A percentile compares a stretch with the other conserved stretches of the same genome.
Evolutionary conservation across 2,329 filamentous ascomycete species (phyloP).

Genomic region (Pestalotiopsis sp.): DNA sequence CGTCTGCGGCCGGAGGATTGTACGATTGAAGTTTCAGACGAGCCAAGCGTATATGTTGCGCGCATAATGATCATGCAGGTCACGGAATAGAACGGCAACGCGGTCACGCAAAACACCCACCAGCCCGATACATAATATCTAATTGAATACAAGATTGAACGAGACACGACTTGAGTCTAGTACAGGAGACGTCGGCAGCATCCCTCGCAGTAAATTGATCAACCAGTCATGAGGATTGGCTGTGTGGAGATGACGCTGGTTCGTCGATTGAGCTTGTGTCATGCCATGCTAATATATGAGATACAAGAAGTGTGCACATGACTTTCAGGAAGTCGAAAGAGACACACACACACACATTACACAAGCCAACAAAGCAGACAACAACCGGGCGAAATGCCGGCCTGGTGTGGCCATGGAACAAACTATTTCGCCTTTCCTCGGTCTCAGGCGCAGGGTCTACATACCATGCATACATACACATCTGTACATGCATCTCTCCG

Average conservation of each 20-base stretch:
- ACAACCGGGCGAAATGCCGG: too few relatives aligned
- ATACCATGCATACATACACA: too few relatives aligned
- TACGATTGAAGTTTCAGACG: background rate
- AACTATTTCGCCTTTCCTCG: too few relatives aligned
- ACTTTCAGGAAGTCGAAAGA: background rate
- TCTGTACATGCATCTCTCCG: background rate
- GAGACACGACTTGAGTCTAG: background rate
- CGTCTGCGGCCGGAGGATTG: background rate
- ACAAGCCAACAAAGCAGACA: too few relatives aligned
- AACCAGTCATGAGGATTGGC: background rate
- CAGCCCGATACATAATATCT: background rate
- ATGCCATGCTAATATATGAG: background rate
- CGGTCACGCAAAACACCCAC: background rate
- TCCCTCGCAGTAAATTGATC: background rate
- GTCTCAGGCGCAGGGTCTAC: too few relatives aligned
- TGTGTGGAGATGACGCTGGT: background rate
- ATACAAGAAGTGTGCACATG: background rate
- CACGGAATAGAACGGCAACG: background rate
- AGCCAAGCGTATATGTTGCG: background rate
- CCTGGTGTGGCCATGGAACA: too few relatives aligned
- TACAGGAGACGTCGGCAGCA: background rate
- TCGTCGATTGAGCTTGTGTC: background rate
- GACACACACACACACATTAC: background rate
- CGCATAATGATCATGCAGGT: background rate
- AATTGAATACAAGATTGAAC: background rate